Evolutionary conservation across 768 basidiomycete species (phyloP).

Genomic region (Daedaleopsis nitida): DNA sequence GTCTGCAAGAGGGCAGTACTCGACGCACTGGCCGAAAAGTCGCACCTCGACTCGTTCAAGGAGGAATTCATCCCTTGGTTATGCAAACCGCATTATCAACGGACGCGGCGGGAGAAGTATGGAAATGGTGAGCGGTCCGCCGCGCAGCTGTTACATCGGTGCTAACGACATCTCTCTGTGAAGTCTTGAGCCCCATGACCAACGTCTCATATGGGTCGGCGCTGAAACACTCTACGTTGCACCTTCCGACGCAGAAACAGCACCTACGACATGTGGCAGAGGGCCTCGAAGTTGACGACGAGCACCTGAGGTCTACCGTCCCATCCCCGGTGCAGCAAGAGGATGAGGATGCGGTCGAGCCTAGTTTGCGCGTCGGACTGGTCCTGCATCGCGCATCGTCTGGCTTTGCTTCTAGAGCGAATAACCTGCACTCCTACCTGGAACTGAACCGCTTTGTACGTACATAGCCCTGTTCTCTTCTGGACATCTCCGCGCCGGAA

Average conservation of each 20-base stretch:
- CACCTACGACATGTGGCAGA: slow-evolving; percentile 11
- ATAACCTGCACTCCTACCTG: slow-evolving; percentile 74
- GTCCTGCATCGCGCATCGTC: slow-evolving; percentile 55
- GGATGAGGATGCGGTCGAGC: slow-evolving; percentile 34
- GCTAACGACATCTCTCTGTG: background rate
- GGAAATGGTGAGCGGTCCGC: slow-evolving; percentile 44
- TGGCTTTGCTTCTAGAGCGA: slow-evolving; percentile 68
- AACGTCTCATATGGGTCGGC: slow-evolving; percentile 50
- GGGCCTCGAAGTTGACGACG: slow-evolving; percentile 27
- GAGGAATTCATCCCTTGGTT: slow-evolving; percentile 94
- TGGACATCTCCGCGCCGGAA: background rate
- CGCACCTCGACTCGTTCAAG: slow-evolving; percentile 76
- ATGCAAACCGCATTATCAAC: slow-evolving; percentile 81
- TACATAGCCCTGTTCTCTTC: slow-evolving; percentile 1
- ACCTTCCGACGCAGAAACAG: slow-evolving; percentile 19
- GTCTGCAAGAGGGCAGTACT: slow-evolving; percentile 78
- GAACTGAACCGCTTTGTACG: slow-evolving; percentile 81
- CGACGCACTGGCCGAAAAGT: slow-evolving; percentile 68
- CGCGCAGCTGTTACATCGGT: background rate
- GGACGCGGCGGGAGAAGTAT: slow-evolving; percentile 60
- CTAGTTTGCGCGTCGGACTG: slow-evolving; percentile 65
- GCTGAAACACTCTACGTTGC: slow-evolving; percentile 61
- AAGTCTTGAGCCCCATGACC: slow-evolving; percentile 50
- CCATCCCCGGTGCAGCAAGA: slow-evolving; percentile 47
- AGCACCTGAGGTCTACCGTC: slow-evolving; percentile 37